Percentiles rank a stretch among this genome's conserved stretches.
phyloP scores from a whole-genome alignment of 176 grass and related monocot species.

The Zea luxurians region DNA sequence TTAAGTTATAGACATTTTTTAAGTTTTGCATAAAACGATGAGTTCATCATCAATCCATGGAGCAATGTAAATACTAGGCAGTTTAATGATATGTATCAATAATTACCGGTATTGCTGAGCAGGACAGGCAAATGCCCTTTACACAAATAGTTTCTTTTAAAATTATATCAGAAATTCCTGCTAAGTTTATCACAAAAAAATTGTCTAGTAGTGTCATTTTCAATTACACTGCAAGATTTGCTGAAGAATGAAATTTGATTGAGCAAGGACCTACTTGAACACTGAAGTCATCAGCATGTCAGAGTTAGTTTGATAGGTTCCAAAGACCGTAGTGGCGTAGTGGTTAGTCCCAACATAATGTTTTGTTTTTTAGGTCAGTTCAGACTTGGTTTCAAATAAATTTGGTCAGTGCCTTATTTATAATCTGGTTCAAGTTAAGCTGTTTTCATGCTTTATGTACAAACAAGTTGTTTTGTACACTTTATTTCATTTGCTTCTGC shows the following conservation, averaged over 20 bases:
- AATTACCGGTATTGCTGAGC: background rate
- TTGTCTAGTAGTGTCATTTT: background rate
- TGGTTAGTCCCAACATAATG: background rate
- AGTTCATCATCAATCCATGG: background rate
- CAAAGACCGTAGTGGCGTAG: background rate
- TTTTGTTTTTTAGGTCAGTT: background rate
- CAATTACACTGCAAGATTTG: background rate
- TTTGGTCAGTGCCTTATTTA: background rate
- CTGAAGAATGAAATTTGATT: background rate
- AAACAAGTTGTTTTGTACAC: background rate
- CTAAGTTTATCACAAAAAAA: background rate
- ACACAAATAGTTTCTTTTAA: background rate
- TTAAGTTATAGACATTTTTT: background rate
- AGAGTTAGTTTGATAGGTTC: background rate
- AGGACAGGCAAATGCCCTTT: background rate
- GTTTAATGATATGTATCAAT: background rate
- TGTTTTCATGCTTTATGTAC: background rate
- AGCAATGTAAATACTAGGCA: background rate
- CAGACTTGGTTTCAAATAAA: background rate
- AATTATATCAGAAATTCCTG: background rate
- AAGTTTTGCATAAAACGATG: background rate
- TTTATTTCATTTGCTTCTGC: constrained; percentile 8
- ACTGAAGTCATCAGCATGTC: background rate
- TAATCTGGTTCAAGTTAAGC: constrained; percentile 5
- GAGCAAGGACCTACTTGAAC: background rate